Evolutionary conservation across 2,329 filamentous ascomycete genomes (phyloP).

Genomic region (Celoporthe dispersa): DNA sequence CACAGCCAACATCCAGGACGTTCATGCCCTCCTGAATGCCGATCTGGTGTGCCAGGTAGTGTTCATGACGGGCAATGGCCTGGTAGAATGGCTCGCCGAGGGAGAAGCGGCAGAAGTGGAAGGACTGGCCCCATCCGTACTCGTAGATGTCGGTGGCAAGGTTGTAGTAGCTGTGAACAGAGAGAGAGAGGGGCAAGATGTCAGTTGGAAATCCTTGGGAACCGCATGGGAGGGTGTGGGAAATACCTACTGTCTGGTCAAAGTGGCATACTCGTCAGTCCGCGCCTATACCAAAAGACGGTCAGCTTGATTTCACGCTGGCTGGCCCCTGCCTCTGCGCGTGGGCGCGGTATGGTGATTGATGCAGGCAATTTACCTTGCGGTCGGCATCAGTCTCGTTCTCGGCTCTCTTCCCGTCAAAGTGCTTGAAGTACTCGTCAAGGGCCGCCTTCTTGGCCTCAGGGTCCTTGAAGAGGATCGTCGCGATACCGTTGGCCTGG

Average conservation of each 20-base stretch:
- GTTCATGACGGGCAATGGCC: constrained; percentile 94
- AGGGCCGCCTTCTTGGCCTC: constrained; percentile 62
- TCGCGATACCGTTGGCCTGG: constrained; percentile 70
- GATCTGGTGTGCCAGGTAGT: constrained; percentile 92
- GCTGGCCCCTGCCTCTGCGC: not conserved
- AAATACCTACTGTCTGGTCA: constrained; percentile 83
- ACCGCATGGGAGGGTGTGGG: not conserved
- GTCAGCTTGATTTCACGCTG: constrained; percentile 27
- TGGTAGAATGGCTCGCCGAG: constrained; percentile 85
- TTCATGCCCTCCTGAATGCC: constrained; percentile 84
- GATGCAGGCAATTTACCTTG: constrained; percentile 60
- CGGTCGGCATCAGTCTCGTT: constrained; percentile 84
- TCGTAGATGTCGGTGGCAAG: constrained; percentile 96
- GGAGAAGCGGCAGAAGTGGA: constrained; percentile 97
- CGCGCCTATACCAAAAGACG: constrained; percentile 60
- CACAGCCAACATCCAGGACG: constrained; percentile 94
- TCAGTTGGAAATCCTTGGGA: constrained; percentile 29
- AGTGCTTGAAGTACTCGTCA: constrained; percentile 87
- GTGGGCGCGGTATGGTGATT: constrained; percentile 16
- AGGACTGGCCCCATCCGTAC: constrained; percentile 94
- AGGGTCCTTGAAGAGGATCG: constrained; percentile 83
- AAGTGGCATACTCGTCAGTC: constrained; percentile 85
- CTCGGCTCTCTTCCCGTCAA: constrained; percentile 73
- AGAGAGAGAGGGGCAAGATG: constrained; percentile 18
- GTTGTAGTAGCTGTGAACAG: constrained; percentile 79